These are phyloP conservation scores for Gossypium bickii DNA, from an alignment of 345 rosid species.

Conservation along the genomic window DNA sequence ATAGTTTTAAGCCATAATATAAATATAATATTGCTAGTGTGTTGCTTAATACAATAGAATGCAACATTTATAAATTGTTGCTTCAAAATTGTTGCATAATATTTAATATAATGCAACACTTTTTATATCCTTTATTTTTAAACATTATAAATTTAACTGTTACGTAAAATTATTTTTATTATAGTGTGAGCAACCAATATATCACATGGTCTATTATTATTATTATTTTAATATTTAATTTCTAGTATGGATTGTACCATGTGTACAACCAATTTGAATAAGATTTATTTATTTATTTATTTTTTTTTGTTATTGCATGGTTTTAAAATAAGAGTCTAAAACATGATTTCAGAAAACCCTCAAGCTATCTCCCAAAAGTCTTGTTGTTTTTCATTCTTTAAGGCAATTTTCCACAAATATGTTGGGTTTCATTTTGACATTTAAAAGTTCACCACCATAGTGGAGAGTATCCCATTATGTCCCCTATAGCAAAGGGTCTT, in stretches of 20 bases:
- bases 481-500: neutral
- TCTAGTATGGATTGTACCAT: neutral
- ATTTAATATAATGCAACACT: too few relatives aligned
- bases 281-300: too few relatives aligned
- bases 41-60: too few relatives aligned
- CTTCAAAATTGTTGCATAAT: too few relatives aligned
- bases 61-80: too few relatives aligned
- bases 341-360: constrained; percentile 11
- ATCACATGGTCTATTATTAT: neutral
- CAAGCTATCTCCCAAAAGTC: neutral
- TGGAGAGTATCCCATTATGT: constrained; percentile 3
- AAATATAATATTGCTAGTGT: too few relatives aligned
- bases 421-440: constrained; percentile 5
- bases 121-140: too few relatives aligned
- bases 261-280: neutral
- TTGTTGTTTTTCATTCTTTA: neutral
- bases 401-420: neutral
- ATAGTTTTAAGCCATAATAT: too few relatives aligned
- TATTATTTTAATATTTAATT: neutral
- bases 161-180: too few relatives aligned
- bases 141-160: too few relatives aligned
- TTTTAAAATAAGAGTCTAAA: neutral
- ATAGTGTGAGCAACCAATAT: neutral
- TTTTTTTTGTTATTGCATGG: too few relatives aligned
- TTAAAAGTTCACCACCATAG: neutral